Percentiles rank a stretch among this genome's conserved stretches.
These are phyloP conservation scores for Tetrahymena elliotti DNA, from an alignment of 73 alveolate species.

Conservation along the genomic window DNA sequence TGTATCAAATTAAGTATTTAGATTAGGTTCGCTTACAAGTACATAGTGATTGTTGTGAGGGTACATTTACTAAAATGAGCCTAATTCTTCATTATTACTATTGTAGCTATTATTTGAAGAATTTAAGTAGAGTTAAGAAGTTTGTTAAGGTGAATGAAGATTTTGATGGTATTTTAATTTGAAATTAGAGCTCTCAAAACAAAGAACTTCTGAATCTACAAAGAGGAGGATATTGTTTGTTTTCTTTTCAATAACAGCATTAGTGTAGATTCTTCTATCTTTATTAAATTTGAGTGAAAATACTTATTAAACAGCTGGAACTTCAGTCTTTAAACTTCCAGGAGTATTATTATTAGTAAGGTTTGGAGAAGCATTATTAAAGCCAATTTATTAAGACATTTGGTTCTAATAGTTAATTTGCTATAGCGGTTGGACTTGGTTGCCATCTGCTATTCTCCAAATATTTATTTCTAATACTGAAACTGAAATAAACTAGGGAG, in stretches of 20 bases:
- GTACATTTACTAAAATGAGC: not conserved
- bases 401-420: not conserved
- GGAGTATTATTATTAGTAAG: not conserved
- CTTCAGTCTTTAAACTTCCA: not conserved
- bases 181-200: not conserved
- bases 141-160: not conserved
- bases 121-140: not conserved
- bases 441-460: not conserved
- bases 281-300: not conserved
- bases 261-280: not conserved
- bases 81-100: not conserved
- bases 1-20: not conserved
- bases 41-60: not conserved
- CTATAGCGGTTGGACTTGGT: not conserved
- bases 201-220: not conserved
- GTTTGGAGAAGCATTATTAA: not conserved
- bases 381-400: not conserved
- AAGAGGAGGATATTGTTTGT: not conserved
- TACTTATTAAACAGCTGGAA: not conserved
- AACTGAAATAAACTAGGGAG: not conserved
- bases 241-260: not conserved
- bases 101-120: not conserved
- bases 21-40: not conserved
- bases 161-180: not conserved
- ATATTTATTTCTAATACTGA: not conserved